Percentiles rank a stretch among this genome's conserved stretches.
phyloP scores from a whole-genome alignment of 1,139 yeast genomes.

The Suhomyces chickasaworum region DNA sequence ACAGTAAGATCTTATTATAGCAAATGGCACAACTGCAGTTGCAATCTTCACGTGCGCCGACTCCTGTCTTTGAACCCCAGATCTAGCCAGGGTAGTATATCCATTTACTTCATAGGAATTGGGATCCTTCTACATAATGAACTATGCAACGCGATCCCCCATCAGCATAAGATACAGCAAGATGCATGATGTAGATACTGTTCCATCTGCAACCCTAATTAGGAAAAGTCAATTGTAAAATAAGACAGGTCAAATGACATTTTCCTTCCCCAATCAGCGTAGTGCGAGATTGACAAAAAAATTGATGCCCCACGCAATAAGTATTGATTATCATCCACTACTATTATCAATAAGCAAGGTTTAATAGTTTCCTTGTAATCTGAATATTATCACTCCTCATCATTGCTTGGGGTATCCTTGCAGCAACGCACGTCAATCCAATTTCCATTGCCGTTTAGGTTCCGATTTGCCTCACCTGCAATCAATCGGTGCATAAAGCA shows the following conservation, averaged over 20 bases:
- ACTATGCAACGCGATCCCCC: neutral
- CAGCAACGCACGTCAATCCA: neutral
- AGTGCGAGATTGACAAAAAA: slow-evolving; percentile 1
- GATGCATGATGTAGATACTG: no score
- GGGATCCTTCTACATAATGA: no score
- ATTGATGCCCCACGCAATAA: slow-evolving; percentile 1
- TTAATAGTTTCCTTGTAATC: neutral
- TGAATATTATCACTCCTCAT: neutral
- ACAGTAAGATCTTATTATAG: neutral
- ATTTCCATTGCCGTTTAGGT: neutral
- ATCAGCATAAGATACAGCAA: no score
- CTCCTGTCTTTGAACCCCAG: no score
- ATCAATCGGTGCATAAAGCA: neutral
- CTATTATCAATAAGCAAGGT: neutral
- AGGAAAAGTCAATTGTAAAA: no score
- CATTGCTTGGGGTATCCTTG: neutral
- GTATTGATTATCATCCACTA: neutral
- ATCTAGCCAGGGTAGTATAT: no score
- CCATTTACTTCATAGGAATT: no score
- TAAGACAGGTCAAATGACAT: no score
- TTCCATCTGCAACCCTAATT: neutral
- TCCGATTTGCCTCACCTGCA: neutral
- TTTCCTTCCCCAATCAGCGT: neutral
- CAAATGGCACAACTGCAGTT: neutral
- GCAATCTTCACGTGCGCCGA: neutral